Base-by-base conservation (phyloP, 345 rosid genomes). In the Brassica incana region DNA sequence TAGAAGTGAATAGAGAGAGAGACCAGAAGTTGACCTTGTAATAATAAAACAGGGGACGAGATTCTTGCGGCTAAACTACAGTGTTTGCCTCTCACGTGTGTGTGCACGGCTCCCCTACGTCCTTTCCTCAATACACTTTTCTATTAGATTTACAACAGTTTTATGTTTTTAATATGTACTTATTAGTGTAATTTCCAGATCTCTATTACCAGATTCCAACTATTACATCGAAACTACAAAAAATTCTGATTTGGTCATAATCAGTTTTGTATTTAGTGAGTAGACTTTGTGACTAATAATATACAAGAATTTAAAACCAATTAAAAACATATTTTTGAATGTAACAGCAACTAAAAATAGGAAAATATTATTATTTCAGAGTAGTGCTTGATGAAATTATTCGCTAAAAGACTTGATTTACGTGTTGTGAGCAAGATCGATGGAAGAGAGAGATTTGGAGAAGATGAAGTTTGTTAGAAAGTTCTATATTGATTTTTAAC, bases 71-170 rank as follows among this genome's bases (percentile, higher is more conserved):
- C 83, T 75, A 40, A 69, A 27, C 65, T 80, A 71, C 62, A 29
- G 75, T 54, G 58, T 79, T 79, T 79, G 80, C 83, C 80, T 67
- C 74, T 66, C 80, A 48, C 48, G 68, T 54, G 60, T 54, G 20
- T 63, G 77, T 90, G 84, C 90, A 90, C 90, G 87, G 86, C 63
- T 15, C 58, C 18, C 23, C 67, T 60, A 45, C 75, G 75, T 36
- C 23, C 54, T 59, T 72, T 72, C 54, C 75, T 72, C 67, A 71
- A 61, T 20, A 71, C 20, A 50, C 4, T 69, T 50, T 45, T 45
- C 36, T 45, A 68, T 45, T 68, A 30, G 71, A 72, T 73, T 78
- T 58, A 72, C 73, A 65, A 65, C 73, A 52, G 5, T 27, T 77
- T 12, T 18, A 14, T 10, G 30, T 11, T 20, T 50, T 52, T 63